Base-by-base conservation (phyloP, 805 yeast species). In the Maudiozyma pseudohumilis region DNA sequence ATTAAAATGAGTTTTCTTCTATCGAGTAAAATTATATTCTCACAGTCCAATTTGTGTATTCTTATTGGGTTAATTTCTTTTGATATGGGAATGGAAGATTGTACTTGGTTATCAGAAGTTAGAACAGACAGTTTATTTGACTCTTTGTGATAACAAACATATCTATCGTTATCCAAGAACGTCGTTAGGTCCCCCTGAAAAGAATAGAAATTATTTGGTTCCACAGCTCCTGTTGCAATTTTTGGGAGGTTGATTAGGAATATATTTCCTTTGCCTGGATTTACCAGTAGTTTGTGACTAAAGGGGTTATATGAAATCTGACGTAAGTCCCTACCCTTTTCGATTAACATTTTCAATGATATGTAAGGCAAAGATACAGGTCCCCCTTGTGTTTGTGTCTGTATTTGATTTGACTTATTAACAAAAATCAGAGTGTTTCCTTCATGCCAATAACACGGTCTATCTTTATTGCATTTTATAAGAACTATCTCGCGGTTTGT, bases 401-500 rank as follows among this genome's bases (percentile, higher is more conserved):
- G 94, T 36, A 89, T 77, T 60, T 86, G 94, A 60, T 80, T 85
- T 56, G 86, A 95, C 43, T 74, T 71, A 62, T 85, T 86, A 50
- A 87, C 76, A 55, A 72, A 89, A 44, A 73, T 74, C 50, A 92
- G 61, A 49, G 72, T 76, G 61, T 83, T 82, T 55, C 82, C 89
- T 50, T 74, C 73, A n/a, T 95, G 94, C 16, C 47, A 47, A 24
- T 45, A 47, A 29, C 54, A 47, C 9, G 98, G 96, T 61, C 98
- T 78, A 68, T 92, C 99, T 58, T 96, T 81, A 60, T 86, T 96
- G 43, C 92, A 72, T 65, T 92, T 92, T 74, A 92, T 92, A 35
- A 92, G 94, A 94, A 88, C 87, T 22, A 86, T 94, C 58, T 98
- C 99, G n/a, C 86, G 72, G 62, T 94, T 98, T 63, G 89, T 96